phyloP scores from a whole-genome alignment of 2,329 filamentous ascomycete species.

The Aspergillus jensenii region DNA sequence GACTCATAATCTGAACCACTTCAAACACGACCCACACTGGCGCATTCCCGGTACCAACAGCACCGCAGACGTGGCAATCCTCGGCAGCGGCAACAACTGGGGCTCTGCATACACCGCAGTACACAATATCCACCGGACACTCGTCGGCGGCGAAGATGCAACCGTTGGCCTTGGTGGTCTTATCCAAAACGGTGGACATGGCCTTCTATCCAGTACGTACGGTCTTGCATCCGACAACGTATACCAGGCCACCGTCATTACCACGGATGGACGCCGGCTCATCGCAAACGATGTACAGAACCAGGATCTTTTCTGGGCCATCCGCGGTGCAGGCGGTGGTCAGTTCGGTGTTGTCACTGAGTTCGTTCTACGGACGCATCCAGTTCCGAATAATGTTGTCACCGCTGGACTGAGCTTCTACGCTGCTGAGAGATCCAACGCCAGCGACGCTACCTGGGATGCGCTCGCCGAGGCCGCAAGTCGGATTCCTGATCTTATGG shows the following conservation, averaged over 20 bases:
- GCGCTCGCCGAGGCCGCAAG: slow-evolving; percentile 26
- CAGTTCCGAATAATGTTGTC: slow-evolving; percentile 18
- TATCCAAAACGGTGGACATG: slow-evolving; percentile 32
- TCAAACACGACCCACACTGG: slow-evolving; percentile 24
- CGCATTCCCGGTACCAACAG: slow-evolving; percentile 9
- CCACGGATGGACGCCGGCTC: slow-evolving; percentile 32
- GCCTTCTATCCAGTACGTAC: slow-evolving; percentile 20
- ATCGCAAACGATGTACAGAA: slow-evolving; percentile 37
- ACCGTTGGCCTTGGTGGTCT: slow-evolving; percentile 49
- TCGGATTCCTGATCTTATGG: slow-evolving; percentile 22
- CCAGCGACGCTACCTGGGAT: slow-evolving; percentile 29
- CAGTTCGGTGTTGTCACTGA: slow-evolving; percentile 22
- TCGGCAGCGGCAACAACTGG: slow-evolving; percentile 21
- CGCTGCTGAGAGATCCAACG: slow-evolving; percentile 15
- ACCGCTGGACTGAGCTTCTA: slow-evolving; percentile 13
- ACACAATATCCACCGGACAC: slow-evolving; percentile 23
- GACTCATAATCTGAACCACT: slow-evolving; percentile 46
- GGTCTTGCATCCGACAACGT: slow-evolving; percentile 29
- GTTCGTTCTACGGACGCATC: slow-evolving; percentile 20
- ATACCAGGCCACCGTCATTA: slow-evolving; percentile 27
- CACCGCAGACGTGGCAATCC: slow-evolving; percentile 14
- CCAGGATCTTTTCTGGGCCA: slow-evolving; percentile 53
- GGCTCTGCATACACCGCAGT: slow-evolving; percentile 8
- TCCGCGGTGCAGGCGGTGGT: slow-evolving; percentile 48
- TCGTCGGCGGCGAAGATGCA: slow-evolving; percentile 57